phyloP scores from a whole-genome alignment of 2,329 filamentous ascomycete species.

The Ambrosiella beaveri region DNA sequence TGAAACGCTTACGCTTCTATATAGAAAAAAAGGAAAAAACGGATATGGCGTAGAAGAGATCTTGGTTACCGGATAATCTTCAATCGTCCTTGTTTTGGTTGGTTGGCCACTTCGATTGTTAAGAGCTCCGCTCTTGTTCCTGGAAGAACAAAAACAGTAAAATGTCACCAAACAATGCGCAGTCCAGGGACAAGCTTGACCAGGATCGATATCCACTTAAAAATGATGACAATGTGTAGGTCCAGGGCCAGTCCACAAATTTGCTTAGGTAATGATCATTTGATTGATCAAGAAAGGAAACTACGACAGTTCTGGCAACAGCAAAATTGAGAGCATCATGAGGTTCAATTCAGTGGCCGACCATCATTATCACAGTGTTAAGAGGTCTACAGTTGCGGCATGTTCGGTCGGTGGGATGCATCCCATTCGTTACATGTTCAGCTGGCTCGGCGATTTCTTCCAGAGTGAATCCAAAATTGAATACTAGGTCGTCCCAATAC shows the following conservation, averaged over 20 bases:
- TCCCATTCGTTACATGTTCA: background rate
- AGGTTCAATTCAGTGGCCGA: too few relatives aligned
- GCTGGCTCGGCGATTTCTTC: background rate
- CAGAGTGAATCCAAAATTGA: background rate
- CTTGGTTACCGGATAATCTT: too few relatives aligned
- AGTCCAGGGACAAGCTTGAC: background rate
- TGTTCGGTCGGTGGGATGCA: background rate
- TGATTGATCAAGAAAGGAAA: background rate
- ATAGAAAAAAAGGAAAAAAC: too few relatives aligned
- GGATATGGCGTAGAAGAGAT: too few relatives aligned
- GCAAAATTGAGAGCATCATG: background rate
- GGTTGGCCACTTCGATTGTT: background rate
- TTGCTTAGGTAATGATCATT: background rate
- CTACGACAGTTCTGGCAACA: background rate
- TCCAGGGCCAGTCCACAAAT: background rate
- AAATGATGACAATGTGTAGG: background rate
- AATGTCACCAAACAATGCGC: background rate
- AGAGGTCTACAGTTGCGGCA: background rate
- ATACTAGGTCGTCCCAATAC: background rate
- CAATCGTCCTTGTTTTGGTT: too few relatives aligned
- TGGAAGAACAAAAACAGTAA: background rate
- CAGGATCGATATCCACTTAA: background rate
- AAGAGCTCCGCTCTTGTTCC: background rate
- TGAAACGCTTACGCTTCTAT: too few relatives aligned
- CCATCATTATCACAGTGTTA: background rate